Conservation (phyloP, 129 eudicot species). For the Daucus carota region DH1_v3.0 NC_030381.2:19137001-19137500, state of each 20-base stretch:
- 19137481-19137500: conserved; percentile 10
- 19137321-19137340: conserved; percentile 27
- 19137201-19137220: conserved; percentile 54
- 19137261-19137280: conserved; percentile 24
- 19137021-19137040: too few relatives aligned
- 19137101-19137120: neutral
- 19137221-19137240: conserved; percentile 66
- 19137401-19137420: conserved; percentile 31
- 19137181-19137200: conserved; percentile 48
- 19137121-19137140: neutral
- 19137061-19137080: neutral
- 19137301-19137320: conserved; percentile 25
- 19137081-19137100: neutral
- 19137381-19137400: conserved; percentile 55
- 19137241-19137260: conserved; percentile 12
- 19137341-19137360: conserved; percentile 31
- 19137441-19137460: conserved; percentile 37
- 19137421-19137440: conserved; percentile 31
- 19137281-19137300: conserved; percentile 25
- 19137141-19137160: conserved; percentile 72
- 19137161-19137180: conserved; percentile 68
- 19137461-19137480: conserved; percentile 22
- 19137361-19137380: conserved; percentile 38
- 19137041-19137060: too few relatives aligned
- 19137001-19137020: too few relatives aligned